phyloP scores from a whole-genome alignment of 225 moss, liverwort and hornwort species.

The Bryum argenteum region DNA sequence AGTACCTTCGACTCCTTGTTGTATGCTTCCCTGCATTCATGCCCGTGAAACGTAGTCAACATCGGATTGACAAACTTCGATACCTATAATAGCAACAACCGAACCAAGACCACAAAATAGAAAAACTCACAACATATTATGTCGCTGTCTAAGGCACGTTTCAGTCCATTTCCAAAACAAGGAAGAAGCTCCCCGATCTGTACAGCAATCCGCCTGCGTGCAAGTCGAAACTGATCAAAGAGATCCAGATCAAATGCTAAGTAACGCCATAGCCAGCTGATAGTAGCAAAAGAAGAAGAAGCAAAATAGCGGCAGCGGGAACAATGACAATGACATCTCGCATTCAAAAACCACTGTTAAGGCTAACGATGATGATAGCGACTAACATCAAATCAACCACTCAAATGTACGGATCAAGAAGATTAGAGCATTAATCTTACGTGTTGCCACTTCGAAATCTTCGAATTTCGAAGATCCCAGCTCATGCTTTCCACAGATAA shows the following conservation, averaged over 20 bases:
- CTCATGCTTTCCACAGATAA: slow-evolving; percentile 53
- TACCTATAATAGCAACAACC: background rate
- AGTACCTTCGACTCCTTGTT: too few species aligned
- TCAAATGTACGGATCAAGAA: background rate
- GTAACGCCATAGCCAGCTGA: slow-evolving; percentile 1
- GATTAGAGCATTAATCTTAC: slow-evolving; percentile 47
- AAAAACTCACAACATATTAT: slow-evolving; percentile 46
- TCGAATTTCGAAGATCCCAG: slow-evolving; percentile 61
- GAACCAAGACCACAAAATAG: background rate
- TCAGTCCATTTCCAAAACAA: slow-evolving; percentile 65
- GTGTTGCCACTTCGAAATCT: slow-evolving; percentile 69
- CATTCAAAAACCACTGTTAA: slow-evolving; percentile 7
- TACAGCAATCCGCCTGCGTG: slow-evolving; percentile 75
- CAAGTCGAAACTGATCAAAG: background rate
- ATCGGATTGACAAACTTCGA: background rate
- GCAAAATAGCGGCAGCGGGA: background rate
- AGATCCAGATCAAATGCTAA: background rate
- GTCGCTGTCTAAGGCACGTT: slow-evolving; percentile 56
- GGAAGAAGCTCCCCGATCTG: slow-evolving; percentile 54
- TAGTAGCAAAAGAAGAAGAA: slow-evolving; percentile 5
- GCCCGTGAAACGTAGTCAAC: background rate
- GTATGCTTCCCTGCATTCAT: slow-evolving; percentile 47
- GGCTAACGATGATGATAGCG: background rate
- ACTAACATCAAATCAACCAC: background rate
- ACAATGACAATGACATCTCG: slow-evolving; percentile 19